A percentile compares a stretch with the other conserved stretches of the same genome.
These are phyloP conservation scores for Cardamine occulta DNA, from an alignment of 345 rosid genomes.

Conservation along the genomic window DNA sequence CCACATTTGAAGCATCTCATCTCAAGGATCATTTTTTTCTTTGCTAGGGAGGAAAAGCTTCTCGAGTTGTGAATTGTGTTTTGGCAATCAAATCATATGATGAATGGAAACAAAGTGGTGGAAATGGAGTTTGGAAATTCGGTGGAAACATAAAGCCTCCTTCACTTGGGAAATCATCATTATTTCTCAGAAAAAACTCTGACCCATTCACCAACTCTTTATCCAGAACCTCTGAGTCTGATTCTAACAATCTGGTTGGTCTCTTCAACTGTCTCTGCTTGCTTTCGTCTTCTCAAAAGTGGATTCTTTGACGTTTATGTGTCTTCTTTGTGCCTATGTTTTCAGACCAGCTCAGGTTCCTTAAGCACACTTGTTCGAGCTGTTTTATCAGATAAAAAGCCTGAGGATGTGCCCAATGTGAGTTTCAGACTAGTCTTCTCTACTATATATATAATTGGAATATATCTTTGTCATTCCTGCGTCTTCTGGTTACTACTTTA, in stretches of 20 bases:
- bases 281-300: slow-evolving; percentile 16
- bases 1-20: not conserved
- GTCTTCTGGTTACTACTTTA: slow-evolving; percentile 17
- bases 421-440: slow-evolving; percentile 33
- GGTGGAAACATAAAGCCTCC: slow-evolving; percentile 71
- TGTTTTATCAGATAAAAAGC: slow-evolving; percentile 73
- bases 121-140: slow-evolving; percentile 80
- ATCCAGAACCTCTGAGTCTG: slow-evolving; percentile 57
- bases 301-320: slow-evolving; percentile 18
- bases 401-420: slow-evolving; percentile 82
- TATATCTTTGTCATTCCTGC: slow-evolving; percentile 5
- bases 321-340: slow-evolving; percentile 9
- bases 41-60: slow-evolving; percentile 77
- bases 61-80: slow-evolving; percentile 76
- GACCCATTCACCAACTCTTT: slow-evolving; percentile 76
- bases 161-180: slow-evolving; percentile 50
- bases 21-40: not conserved
- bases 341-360: slow-evolving; percentile 61
- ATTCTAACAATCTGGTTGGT: slow-evolving; percentile 71
- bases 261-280: too few species aligned
- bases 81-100: slow-evolving; percentile 78
- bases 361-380: slow-evolving; percentile 77
- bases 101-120: slow-evolving; percentile 84
- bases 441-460: not conserved
- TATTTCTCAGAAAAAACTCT: slow-evolving; percentile 65